Base-by-base conservation (phyloP, 78 protist species). In the Tieghemostelium lacteum region DNA sequence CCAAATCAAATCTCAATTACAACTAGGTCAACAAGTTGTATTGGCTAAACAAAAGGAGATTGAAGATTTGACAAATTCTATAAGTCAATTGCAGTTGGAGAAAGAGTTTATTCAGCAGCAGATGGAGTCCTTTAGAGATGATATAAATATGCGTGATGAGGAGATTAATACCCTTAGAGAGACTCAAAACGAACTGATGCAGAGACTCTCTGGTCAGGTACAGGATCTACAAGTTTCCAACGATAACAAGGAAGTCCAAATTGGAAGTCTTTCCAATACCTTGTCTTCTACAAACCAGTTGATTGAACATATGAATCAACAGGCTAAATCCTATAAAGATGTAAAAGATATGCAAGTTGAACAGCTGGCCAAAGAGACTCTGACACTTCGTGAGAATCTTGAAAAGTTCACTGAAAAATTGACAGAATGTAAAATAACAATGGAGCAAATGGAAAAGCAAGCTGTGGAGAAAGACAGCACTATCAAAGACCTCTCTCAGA, bases 281-380 rank as follows among this genome's bases (percentile, higher is more conserved):
- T 6, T 83, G 4, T 37, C 36, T 5, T 69, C 66, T 33, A 83
- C 91, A 5, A 40, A 62, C 31, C 91, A 69, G n/a, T 39, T 83
- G 54, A 83, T 83, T 0, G 77, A 67, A 0, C 8, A 69, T 6
- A 24, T 83, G 3, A 83, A 33, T 58, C 78, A 83, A 42, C 91
- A 83, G 42, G 45, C 91, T 0, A 83, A 69, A 63, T 52, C 36
- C 33, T 83, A 45, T 50, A 83, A 58, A 45, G 58, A 83, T 33
- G 91, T 83, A 1, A 50, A 73, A 6, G 91, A 69, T 14, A 83
- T 83, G 91, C 78, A 83, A 24, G 65, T 83, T 29, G 91, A 83
- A 24, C 36, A 65, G 19, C 49, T 83, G 2, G 42, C 78, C 33
- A 45, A 20, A 22, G 91, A 83, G 39, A 69, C 71, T 2, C 42